Percentiles rank a stretch among this genome's conserved stretches.
Conservation (phyloP, 106 monocot genomes). For the Agapanthus africanus region DNA sequence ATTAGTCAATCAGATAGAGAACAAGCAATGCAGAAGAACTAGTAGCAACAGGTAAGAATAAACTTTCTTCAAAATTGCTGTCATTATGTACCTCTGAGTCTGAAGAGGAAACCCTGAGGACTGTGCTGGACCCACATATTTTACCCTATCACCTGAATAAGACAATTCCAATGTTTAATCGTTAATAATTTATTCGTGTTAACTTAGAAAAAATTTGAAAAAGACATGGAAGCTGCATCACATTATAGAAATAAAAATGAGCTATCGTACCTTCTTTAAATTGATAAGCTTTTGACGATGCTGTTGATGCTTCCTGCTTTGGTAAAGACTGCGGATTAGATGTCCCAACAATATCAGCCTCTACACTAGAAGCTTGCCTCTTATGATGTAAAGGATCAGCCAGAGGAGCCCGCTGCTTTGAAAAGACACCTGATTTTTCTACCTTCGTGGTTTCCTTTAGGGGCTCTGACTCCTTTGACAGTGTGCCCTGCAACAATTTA, state of each 20-base stretch:
- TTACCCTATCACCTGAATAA: conserved; percentile 74
- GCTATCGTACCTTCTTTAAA: conserved; percentile 52
- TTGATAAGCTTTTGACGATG: conserved; percentile 41
- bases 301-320: conserved; percentile 35
- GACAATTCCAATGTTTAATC: background rate
- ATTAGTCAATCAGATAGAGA: background rate
- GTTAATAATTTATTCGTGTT: background rate
- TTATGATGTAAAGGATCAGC: conserved; percentile 30
- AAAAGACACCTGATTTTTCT: conserved; percentile 28
- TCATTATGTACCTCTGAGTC: conserved; percentile 31
- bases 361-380: conserved; percentile 49
- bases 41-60: background rate
- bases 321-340: conserved; percentile 19
- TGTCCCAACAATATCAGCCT: conserved; percentile 47
- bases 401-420: conserved; percentile 43
- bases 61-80: conserved; percentile 30
- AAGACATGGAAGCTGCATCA: background rate
- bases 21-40: background rate
- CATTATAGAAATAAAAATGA: background rate
- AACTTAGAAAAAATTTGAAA: background rate
- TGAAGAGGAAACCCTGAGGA: conserved; percentile 40
- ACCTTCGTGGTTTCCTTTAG: conserved; percentile 52
- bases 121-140: conserved; percentile 48
- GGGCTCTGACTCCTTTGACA: conserved; percentile 57
- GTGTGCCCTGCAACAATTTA: conserved; percentile 27